Conservation (phyloP, 176 grass and related monocot genomes). For the Oryza australiensis region DNA sequence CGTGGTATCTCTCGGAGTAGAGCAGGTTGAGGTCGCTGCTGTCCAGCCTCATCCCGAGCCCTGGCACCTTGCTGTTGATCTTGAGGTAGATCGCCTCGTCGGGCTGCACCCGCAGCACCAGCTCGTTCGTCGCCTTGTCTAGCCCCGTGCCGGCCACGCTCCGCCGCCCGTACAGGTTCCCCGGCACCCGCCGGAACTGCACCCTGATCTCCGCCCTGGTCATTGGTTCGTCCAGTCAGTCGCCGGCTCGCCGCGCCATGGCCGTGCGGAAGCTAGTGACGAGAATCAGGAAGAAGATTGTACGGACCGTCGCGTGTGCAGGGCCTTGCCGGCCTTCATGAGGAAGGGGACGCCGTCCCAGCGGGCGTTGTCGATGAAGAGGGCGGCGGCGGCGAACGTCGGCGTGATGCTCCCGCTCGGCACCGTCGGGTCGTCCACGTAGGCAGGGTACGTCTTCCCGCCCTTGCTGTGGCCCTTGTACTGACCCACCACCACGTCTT, state of each 20-base stretch:
- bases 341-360: slow-evolving; percentile 97
- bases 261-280: too few relatives aligned
- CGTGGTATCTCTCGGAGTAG: slow-evolving; percentile 63
- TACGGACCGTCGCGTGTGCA: slow-evolving; percentile 53
- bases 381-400: slow-evolving; percentile 83
- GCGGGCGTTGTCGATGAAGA: slow-evolving; percentile 96
- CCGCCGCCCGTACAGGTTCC: slow-evolving; percentile 69
- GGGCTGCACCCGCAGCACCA: slow-evolving; percentile 85
- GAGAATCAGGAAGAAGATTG: too few relatives aligned
- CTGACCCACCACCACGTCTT: slow-evolving; percentile 90
- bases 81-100: slow-evolving; percentile 97
- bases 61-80: slow-evolving; percentile 92
- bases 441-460: slow-evolving; percentile 64
- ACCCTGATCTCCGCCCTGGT: slow-evolving; percentile 91
- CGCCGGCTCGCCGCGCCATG: slow-evolving; percentile 4
- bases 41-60: slow-evolving; percentile 84
- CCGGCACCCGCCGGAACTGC: slow-evolving; percentile 90
- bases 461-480: slow-evolving; percentile 80
- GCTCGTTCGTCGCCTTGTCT: slow-evolving; percentile 82
- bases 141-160: slow-evolving; percentile 37
- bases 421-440: slow-evolving; percentile 80
- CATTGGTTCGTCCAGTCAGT: not conserved
- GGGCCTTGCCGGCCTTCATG: slow-evolving; percentile 95
- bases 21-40: slow-evolving; percentile 83
- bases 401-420: slow-evolving; percentile 79